Evolutionary conservation across 306 rosid genomes (phyloP), one percentile per base, ranked within the genome.

Genomic region (Trifolium dubium): DNA sequence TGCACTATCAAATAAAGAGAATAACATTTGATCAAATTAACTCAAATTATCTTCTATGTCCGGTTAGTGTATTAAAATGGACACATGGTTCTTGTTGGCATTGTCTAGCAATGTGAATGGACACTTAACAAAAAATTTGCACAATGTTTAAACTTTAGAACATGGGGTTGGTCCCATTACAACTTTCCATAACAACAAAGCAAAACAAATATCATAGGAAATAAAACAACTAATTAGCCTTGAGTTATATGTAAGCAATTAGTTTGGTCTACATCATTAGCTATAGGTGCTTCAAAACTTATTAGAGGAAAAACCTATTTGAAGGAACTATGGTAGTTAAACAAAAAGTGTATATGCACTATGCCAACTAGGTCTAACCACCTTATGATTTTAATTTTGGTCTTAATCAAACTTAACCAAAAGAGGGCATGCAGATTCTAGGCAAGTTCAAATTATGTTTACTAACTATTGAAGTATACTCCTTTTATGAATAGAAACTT

Each of bases 91-190:
- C 80, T 69, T 54, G 18, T 39, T 82, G 83, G 74, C 68, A 47
- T 34, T 81, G 83, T 81, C 71, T 61, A 60, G 66, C 14, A 64
- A 75, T 66, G 40, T 50, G 66, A 76, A 71, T 39, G 37, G 81
- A 67, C 73, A 68, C 23, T 68, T 6, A 56, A 41, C 63, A 55
- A 64, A 74, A 64, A 60, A 50, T 3, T 19, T 69, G 79, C 43
- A 67, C 35, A 71, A 30, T 2, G 12, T 63, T 34, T 64, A 41
- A 53, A 79, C 49, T 58, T 69, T 64, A 28, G 82, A 79, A 76
- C 87, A 78, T 78, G 85, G 65, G 10, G 30, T 35, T 70, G 83
- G 56, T 4, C 79, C 83, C 83, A 81, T 81, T 61, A 53, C 66
- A 65, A 81, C 39, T 70, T 70, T 29, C 69, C 44, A 50, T 44